Percentiles rank a stretch among this genome's conserved stretches.
phyloP scores from a whole-genome alignment of 2,329 filamentous ascomycete species.

The Amesomyces nigricolor region DNA sequence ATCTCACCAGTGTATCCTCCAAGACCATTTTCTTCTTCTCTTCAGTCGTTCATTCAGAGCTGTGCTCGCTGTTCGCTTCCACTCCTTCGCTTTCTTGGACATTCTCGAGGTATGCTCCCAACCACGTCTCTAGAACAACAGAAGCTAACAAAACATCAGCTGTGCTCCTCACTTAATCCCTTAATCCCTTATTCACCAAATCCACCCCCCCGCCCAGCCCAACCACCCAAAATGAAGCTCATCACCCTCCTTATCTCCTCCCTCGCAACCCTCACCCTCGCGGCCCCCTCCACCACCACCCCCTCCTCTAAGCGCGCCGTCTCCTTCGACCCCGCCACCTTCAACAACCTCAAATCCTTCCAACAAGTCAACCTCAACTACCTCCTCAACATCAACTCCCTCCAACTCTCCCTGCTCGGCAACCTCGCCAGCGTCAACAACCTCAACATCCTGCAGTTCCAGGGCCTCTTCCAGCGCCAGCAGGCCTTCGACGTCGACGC shows the following conservation, averaged over 20 bases:
- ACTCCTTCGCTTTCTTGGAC: conserved; percentile 38
- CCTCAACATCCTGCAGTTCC: conserved; percentile 41
- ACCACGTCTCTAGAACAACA: too few species aligned
- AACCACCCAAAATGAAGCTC: conserved; percentile 44
- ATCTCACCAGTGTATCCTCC: conserved; percentile 30
- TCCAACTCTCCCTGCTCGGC: conserved; percentile 41
- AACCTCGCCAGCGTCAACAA: conserved; percentile 40
- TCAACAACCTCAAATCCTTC: conserved; percentile 39
- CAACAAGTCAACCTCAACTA: conserved; percentile 40
- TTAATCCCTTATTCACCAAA: conserved; percentile 30
- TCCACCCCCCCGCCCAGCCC: conserved; percentile 23
- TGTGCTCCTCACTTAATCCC: conserved; percentile 40
- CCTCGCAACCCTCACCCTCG: conserved; percentile 40
- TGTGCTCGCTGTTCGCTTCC: conserved; percentile 45
- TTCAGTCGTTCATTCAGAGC: conserved; percentile 45
- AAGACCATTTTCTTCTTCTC: conserved; percentile 30
- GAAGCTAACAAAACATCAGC: conserved; percentile 28
- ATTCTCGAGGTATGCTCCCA: conserved; percentile 33
- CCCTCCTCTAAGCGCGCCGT: conserved; percentile 32
- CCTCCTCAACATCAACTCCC: conserved; percentile 42
- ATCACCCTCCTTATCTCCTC: conserved; percentile 40
- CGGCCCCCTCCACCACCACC: conserved; percentile 35
- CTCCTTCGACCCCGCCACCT: conserved; percentile 38
- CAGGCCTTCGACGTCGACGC: conserved; percentile 38
- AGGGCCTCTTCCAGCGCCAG: conserved; percentile 36